Conservation (phyloP, 2,329 filamentous ascomycete genomes). For the Trichoderma asperellum region DNA sequence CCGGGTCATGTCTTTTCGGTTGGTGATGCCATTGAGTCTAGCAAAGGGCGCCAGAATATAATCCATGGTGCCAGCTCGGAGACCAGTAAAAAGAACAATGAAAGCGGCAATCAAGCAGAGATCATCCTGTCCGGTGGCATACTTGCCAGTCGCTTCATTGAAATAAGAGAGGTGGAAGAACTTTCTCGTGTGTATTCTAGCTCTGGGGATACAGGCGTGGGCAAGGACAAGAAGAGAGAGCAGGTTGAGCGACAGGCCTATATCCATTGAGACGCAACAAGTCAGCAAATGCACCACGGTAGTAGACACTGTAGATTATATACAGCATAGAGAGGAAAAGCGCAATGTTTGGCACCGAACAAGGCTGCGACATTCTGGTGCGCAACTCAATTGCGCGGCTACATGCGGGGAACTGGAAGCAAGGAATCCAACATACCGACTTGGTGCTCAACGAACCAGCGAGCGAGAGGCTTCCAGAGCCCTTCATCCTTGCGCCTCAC, state of each 20-base stretch:
- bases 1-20: slow-evolving; percentile 74
- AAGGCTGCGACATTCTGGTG: not conserved
- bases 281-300: not conserved
- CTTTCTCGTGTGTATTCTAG: slow-evolving; percentile 77
- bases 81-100: slow-evolving; percentile 82
- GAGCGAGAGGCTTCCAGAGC: slow-evolving; percentile 62
- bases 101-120: slow-evolving; percentile 75
- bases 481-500: slow-evolving; percentile 66
- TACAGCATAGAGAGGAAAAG: slow-evolving; percentile 15
- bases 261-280: not conserved
- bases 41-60: slow-evolving; percentile 82
- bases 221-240: slow-evolving; percentile 80
- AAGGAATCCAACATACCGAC: slow-evolving; percentile 62
- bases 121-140: slow-evolving; percentile 80
- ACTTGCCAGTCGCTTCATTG: slow-evolving; percentile 68
- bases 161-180: slow-evolving; percentile 89
- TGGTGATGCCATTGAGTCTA: slow-evolving; percentile 70
- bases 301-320: not conserved
- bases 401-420: not conserved
- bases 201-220: slow-evolving; percentile 80
- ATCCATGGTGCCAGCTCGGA: slow-evolving; percentile 84
- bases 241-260: slow-evolving; percentile 82
- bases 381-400: not conserved
- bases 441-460: slow-evolving; percentile 78
- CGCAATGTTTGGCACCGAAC: not conserved